Evolutionary conservation across 257 asterid genomes (phyloP).

Genomic region (Mentha longifolia): DNA sequence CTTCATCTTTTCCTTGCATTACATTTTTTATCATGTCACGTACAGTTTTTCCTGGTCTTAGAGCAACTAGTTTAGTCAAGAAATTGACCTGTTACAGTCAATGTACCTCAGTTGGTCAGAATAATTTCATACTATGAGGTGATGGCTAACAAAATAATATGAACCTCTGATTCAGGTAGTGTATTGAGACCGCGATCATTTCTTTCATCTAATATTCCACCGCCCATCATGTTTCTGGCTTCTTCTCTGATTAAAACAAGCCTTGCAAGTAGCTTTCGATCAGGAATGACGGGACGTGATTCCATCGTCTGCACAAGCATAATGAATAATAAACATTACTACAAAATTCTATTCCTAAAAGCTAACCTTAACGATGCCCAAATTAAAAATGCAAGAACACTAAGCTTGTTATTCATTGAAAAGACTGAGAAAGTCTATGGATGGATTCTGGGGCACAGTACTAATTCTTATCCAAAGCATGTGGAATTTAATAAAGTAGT

Average conservation of each 20-base stretch:
- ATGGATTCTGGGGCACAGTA: not conserved
- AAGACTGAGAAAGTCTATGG: conserved; percentile 11
- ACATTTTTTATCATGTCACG: conserved; percentile 84
- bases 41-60: conserved; percentile 82
- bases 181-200: conserved; percentile 87
- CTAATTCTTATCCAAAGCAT: conserved; percentile 14
- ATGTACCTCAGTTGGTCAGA: conserved; percentile 20
- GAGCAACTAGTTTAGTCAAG: conserved; percentile 79
- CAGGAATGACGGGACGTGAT: conserved; percentile 79
- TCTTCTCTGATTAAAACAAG: conserved; percentile 97
- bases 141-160: conserved; percentile 27
- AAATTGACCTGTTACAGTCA: conserved; percentile 72
- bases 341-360: conserved; percentile 13
- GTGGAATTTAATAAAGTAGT: conserved; percentile 6
- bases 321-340: conserved; percentile 23
- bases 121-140: conserved; percentile 27
- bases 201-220: conserved; percentile 95
- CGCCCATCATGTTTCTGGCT: conserved; percentile 98
- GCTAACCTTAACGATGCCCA: conserved; percentile 14
- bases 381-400: not conserved
- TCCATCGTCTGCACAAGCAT: conserved; percentile 74
- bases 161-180: conserved; percentile 95
- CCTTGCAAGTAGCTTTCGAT: conserved; percentile 92
- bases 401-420: not conserved
- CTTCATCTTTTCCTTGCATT: conserved; percentile 91